Evolutionary conservation across 2,329 filamentous ascomycete genomes (phyloP), one percentile per base, ranked within the genome.

Genomic region (Macrophomina phaseolina): DNA sequence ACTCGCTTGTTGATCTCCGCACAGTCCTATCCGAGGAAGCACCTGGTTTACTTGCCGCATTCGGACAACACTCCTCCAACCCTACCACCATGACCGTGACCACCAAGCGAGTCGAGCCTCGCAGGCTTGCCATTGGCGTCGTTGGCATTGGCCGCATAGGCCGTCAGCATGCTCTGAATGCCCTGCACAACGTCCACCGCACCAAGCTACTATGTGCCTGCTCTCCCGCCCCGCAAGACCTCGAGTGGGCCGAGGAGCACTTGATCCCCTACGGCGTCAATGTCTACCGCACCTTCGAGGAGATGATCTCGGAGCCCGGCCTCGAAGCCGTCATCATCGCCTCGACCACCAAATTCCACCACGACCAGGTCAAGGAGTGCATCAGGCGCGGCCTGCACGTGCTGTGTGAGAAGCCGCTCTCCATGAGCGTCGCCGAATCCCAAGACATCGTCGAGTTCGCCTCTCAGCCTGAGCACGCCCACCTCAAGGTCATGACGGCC

Each of bases 131-230:
- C 69, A 75, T 85, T 69, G 83, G 77, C 64, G 81, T 81, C 61
- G 81, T 81, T 46, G 83, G 84, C 55, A 81, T 85, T 58, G 83
- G 84, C 38, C 82, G 84, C 69, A 86, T 86, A 82, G 84, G 83
- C 56, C 80, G 81, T 67, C 79, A 83, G n/a, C 83, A 85, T 74
- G 84, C 82, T 63, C 73, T 82, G 55, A 84, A 83, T 69, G 80
- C 84, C 67, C 75, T 84, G 58, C 73, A 82, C 66, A 76, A 77
- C 34, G 80, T 80, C 6, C 82, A 82, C 32, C 79, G 81, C 49
- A 83, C 83, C 49, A 74, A 83, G 60, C 79, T 86, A 36, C 81
- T 85, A 34, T 83, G 83, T 65, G 84, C 81, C 45, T 84, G 80
- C 72, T 81, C 81, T 4, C 82, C 82, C 7, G 83, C 83, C 55